Base-by-base conservation (phyloP, 2,329 filamentous ascomycete species). In the Aspergillus tubingensis region DNA sequence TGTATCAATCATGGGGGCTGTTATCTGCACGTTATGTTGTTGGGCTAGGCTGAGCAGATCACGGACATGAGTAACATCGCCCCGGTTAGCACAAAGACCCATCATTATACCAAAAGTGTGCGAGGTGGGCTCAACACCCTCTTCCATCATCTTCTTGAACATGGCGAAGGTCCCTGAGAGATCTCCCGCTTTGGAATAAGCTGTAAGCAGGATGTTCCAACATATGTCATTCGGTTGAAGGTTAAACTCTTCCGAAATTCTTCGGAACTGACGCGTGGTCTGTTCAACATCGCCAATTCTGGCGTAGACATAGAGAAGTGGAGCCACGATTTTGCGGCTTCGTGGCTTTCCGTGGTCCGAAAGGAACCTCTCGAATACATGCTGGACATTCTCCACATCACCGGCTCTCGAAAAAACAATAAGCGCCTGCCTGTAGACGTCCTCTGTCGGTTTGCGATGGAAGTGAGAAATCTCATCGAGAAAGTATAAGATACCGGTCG, bases 121-220 rank as follows among this genome's bases (percentile, higher is more conserved):
- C 0, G 77, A 69, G 72, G 91, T 85, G 0, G 90, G 88, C 21
- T 74, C 68, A 3, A 86, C 32, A 62, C 78, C 69, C 62, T 73
- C 67, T 66, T 81, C 64, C 3, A 84, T 60, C 72, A 95, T 82
- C 8, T 82, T 76, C 17, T 87, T 81, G 68, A 96, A 92, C 52
- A 83, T 82, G 6, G 80, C 72, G 59, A 91, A 78, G 11, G 88
- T 89, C 5, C 85, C 85, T n/a, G 86, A 80, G 47, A 91, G 83
- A 70, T 95, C 86, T 51, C 86, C 82, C 0, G 84, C 83, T 66
- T 86, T 86, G 17, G 83, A 82, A 74, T 92, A 85, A 2, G 89
- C 88, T 68, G 88, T 86, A 49, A 98, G 80, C 27, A 96, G 76
- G 21, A 88, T 87, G 70, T 96, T 96, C 88, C 90, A 96, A 63